phyloP scores from a whole-genome alignment of 225 moss, liverwort and hornwort species.

The Straminergon stramineum region DNA sequence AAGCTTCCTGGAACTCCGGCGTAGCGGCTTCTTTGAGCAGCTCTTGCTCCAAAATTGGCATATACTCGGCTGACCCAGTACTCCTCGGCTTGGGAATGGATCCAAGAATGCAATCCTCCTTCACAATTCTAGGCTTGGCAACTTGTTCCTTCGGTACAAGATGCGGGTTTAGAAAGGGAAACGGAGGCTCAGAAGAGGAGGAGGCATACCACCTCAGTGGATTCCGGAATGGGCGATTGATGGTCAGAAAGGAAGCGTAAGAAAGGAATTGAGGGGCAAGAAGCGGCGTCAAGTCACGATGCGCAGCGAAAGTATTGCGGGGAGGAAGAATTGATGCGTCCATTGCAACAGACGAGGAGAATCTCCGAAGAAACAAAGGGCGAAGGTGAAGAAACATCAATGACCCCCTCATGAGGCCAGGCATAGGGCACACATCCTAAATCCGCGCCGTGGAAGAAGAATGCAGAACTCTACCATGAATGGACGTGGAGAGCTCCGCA shows the following conservation, averaged over 20 bases:
- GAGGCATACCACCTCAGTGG: not conserved
- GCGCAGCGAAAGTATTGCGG: not conserved
- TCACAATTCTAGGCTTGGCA: not conserved
- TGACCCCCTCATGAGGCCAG: conserved; percentile 1
- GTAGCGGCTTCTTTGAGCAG: not conserved
- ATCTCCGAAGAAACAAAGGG: not conserved
- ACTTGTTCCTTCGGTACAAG: not conserved
- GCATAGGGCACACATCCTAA: not conserved
- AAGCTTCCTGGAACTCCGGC: not conserved
- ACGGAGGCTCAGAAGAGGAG: not conserved
- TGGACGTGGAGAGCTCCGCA: not conserved
- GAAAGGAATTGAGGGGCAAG: not conserved
- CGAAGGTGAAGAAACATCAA: not conserved
- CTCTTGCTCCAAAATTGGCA: not conserved
- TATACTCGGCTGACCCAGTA: not conserved
- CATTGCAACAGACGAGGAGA: not conserved
- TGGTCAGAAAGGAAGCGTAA: not conserved
- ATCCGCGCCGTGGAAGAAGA: not conserved
- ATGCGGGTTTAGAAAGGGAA: not conserved
- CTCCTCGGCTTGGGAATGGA: not conserved
- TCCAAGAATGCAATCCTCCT: not conserved
- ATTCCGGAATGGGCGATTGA: not conserved
- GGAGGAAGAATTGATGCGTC: not conserved
- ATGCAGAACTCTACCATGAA: not conserved
- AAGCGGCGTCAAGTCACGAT: not conserved